A percentile compares a stretch with the other conserved stretches of the same genome.
These are phyloP conservation scores for Byssochlamys sp. DNA, from an alignment of 2,329 filamentous ascomycete genomes.

Conservation along the genomic window DNA sequence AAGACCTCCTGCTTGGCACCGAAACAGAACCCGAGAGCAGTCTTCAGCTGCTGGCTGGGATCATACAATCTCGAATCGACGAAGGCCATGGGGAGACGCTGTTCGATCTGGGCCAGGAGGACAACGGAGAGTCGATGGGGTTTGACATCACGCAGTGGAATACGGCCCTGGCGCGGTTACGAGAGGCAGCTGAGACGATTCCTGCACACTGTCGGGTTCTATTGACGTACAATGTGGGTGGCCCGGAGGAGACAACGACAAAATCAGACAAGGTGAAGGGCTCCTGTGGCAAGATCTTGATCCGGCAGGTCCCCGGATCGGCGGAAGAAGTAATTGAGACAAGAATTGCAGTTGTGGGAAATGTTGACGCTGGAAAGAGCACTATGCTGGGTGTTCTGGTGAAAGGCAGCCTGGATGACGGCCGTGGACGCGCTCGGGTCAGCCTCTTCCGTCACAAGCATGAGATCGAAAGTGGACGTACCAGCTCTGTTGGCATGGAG, in stretches of 20 bases:
- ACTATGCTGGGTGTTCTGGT: slow-evolving; percentile 92
- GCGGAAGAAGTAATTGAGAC: slow-evolving; percentile 90
- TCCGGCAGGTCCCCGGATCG: slow-evolving; percentile 62
- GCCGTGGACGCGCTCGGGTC: slow-evolving; percentile 81
- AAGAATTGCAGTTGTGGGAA: slow-evolving; percentile 89
- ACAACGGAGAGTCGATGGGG: slow-evolving; percentile 75
- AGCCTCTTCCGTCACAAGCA: slow-evolving; percentile 97
- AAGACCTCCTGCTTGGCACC: slow-evolving; percentile 59
- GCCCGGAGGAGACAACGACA: slow-evolving; percentile 59
- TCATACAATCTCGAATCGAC: slow-evolving; percentile 59
- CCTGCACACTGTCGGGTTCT: slow-evolving; percentile 71
- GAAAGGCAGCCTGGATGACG: slow-evolving; percentile 90
- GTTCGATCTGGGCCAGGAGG: slow-evolving; percentile 86
- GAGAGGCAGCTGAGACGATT: slow-evolving; percentile 52
- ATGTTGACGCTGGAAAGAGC: slow-evolving; percentile 94
- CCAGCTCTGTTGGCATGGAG: slow-evolving; percentile 95
- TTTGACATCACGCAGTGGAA: slow-evolving; percentile 69
- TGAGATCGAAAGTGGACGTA: slow-evolving; percentile 88
- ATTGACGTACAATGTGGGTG: slow-evolving; percentile 82
- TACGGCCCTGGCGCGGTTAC: slow-evolving; percentile 56
- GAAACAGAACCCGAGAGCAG: slow-evolving; percentile 49
- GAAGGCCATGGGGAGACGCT: slow-evolving; percentile 83
- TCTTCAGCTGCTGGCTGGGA: slow-evolving; percentile 52
- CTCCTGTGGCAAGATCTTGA: slow-evolving; percentile 74
- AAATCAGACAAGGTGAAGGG: slow-evolving; percentile 59